Conservation (phyloP, 192 early-diverging fungal genomes). For the Rhizophagus sp. region DNA sequence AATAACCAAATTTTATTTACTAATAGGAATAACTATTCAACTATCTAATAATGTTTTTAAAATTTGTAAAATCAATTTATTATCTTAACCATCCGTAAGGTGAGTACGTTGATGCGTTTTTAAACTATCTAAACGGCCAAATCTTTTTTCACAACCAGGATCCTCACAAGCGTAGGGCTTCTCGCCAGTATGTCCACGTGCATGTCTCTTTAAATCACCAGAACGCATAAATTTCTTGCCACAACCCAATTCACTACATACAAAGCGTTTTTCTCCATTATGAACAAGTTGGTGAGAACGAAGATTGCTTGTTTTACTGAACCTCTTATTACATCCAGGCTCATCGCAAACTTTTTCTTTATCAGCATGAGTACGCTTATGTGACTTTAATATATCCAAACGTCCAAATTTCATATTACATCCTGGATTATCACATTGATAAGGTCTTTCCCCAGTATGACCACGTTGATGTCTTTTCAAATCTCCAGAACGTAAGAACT, state of each 20-base stretch:
- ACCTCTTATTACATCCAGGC: constrained; percentile 66
- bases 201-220: constrained; percentile 50
- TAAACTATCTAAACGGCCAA: constrained; percentile 52
- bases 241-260: constrained; percentile 45
- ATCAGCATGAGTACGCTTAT: constrained; percentile 59
- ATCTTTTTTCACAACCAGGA: constrained; percentile 63
- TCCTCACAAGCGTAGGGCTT: constrained; percentile 41
- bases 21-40: too few relatives aligned
- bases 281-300: constrained; percentile 82
- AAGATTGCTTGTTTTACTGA: constrained; percentile 77
- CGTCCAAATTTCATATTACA: constrained; percentile 79
- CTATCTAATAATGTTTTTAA: too few relatives aligned
- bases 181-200: constrained; percentile 47
- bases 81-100: not conserved
- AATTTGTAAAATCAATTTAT: too few relatives aligned
- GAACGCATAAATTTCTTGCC: constrained; percentile 51
- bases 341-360: constrained; percentile 45
- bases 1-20: too few relatives aligned
- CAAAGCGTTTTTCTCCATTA: constrained; percentile 54
- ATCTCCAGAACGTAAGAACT: constrained; percentile 75
- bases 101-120: not conserved
- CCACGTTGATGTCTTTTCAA: constrained; percentile 79
- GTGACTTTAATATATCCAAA: constrained; percentile 74
- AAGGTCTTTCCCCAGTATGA: constrained; percentile 83
- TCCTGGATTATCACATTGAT: constrained; percentile 69